Evolutionary conservation across 2,329 filamentous ascomycete species (phyloP).

Genomic region (Teratosphaeria gauchensis): DNA sequence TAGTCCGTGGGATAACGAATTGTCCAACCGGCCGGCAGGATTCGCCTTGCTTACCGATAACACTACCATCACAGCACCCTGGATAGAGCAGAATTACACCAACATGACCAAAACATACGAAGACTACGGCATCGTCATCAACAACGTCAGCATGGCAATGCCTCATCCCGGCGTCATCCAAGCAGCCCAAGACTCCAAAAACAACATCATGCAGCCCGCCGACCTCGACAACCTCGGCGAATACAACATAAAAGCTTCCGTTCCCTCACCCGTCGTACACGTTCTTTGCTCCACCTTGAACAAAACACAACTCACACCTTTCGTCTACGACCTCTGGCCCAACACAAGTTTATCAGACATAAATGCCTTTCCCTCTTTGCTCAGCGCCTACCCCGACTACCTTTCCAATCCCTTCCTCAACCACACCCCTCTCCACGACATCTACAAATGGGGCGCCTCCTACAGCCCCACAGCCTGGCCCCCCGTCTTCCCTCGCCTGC

Average conservation of each 20-base stretch:
- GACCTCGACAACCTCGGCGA: slow-evolving; percentile 54
- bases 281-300: slow-evolving; percentile 63
- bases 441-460: slow-evolving; percentile 56
- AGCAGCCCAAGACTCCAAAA: slow-evolving; percentile 52
- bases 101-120: slow-evolving; percentile 45
- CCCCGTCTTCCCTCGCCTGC: slow-evolving; percentile 39
- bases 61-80: slow-evolving; percentile 58
- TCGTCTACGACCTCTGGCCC: slow-evolving; percentile 46
- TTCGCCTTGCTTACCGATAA: slow-evolving; percentile 61
- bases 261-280: slow-evolving; percentile 61
- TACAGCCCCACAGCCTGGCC: slow-evolving; percentile 33
- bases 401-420: slow-evolving; percentile 11
- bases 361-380: neutral
- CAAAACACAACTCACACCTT: slow-evolving; percentile 47
- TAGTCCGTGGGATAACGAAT: slow-evolving; percentile 25
- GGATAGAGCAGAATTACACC: slow-evolving; percentile 55
- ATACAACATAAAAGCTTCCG: slow-evolving; percentile 58
- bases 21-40: slow-evolving; percentile 46
- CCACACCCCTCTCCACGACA: slow-evolving; percentile 47
- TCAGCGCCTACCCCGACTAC: neutral
- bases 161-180: slow-evolving; percentile 61
- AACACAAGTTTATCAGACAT: neutral
- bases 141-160: slow-evolving; percentile 69
- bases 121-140: slow-evolving; percentile 49
- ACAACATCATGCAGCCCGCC: slow-evolving; percentile 60